Evolutionary conservation across 257 asterid species (phyloP).

Genomic region (Buddleja alternifolia): DNA sequence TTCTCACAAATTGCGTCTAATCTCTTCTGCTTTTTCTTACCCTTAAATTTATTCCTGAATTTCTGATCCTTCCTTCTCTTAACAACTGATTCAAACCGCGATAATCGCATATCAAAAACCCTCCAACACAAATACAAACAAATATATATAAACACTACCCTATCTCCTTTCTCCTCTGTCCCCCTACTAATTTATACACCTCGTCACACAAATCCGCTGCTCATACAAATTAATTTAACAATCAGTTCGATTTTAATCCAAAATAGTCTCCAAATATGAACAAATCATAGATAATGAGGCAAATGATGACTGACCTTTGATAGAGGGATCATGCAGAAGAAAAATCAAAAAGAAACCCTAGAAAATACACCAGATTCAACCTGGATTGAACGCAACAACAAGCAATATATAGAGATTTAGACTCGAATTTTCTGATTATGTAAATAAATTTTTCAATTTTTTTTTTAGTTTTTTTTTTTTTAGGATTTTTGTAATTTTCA

Average conservation of each 20-base stretch:
- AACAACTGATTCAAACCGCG: conserved; percentile 56
- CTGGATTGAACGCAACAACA: neutral
- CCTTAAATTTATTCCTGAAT: conserved; percentile 54
- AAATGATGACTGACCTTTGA: conserved; percentile 51
- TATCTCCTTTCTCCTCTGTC: neutral
- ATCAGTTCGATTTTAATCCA: conserved; percentile 24
- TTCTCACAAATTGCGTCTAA: conserved; percentile 83
- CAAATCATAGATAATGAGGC: conserved; percentile 38
- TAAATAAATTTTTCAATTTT: conserved; percentile 8
- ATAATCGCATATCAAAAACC: conserved; percentile 68
- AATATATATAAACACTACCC: neutral
- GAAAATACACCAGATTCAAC: conserved; percentile 33
- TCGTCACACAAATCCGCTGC: conserved; percentile 27
- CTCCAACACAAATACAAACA: conserved; percentile 29
- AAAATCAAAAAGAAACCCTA: conserved; percentile 43
- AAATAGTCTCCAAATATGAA: conserved; percentile 11
- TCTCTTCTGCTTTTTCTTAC: conserved; percentile 80
- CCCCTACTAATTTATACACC: conserved; percentile 18
- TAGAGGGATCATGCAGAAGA: conserved; percentile 49
- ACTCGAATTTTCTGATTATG: conserved; percentile 3
- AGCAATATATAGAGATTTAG: conserved; percentile 4
- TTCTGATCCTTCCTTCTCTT: conserved; percentile 60
- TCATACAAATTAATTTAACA: conserved; percentile 21
- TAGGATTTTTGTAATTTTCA: neutral
- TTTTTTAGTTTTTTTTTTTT: conserved; percentile 3